A percentile compares a stretch with the other conserved stretches of the same genome.
Evolutionary conservation across 306 rosid species (phyloP).

Genomic region (Gastrolobium villosum): DNA sequence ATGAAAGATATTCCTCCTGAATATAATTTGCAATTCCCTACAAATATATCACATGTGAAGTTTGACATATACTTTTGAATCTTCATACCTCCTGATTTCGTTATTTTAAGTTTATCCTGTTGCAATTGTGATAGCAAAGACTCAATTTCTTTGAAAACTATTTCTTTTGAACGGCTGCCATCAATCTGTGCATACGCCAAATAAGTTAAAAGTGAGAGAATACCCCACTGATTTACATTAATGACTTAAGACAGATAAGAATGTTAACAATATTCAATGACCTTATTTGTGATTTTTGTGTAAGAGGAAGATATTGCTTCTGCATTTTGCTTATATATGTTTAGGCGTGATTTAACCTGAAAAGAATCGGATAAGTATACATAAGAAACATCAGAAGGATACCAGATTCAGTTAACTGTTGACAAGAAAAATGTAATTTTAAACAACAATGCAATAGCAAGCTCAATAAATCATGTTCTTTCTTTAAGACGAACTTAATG

Average conservation of each 20-base stretch:
- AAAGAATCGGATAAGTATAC: conserved; percentile 33
- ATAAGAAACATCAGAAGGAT: conserved; percentile 26
- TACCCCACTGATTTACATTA: conserved; percentile 27
- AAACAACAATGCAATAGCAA: conserved; percentile 22
- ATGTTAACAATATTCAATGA: conserved; percentile 39
- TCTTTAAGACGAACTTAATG: conserved; percentile 24
- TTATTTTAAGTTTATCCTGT: conserved; percentile 54
- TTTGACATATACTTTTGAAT: conserved; percentile 36
- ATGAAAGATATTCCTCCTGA: conserved; percentile 35
- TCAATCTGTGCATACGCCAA: conserved; percentile 66
- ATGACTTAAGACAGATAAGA: conserved; percentile 32
- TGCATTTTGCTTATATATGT: conserved; percentile 83
- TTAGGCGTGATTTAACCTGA: conserved; percentile 85
- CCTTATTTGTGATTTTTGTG: conserved; percentile 76
- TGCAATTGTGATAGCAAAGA: conserved; percentile 68
- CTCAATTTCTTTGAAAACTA: conserved; percentile 76
- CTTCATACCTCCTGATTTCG: conserved; percentile 67
- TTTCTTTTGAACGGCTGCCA: conserved; percentile 79
- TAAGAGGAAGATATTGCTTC: conserved; percentile 75
- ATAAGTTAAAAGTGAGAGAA: conserved; percentile 21
- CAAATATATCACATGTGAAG: neutral
- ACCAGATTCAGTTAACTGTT: neutral
- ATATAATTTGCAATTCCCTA: conserved; percentile 8
- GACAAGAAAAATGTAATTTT: conserved; percentile 10
- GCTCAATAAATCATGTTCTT: conserved; percentile 23